These are phyloP conservation scores for Xerocomellus intermedius DNA, from an alignment of 768 basidiomycete species.

Conservation along the genomic window DNA sequence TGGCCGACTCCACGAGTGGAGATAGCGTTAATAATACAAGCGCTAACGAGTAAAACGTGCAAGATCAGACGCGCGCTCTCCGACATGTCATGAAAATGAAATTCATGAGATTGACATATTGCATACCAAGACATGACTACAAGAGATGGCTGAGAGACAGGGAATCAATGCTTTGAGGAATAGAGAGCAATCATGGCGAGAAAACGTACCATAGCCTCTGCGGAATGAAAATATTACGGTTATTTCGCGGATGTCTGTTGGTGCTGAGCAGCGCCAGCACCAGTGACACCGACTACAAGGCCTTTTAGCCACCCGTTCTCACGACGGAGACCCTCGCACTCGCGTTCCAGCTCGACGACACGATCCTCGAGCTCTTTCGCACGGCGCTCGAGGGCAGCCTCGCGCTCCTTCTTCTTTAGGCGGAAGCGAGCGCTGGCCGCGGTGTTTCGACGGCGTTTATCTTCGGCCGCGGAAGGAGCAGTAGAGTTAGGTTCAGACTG, in stretches of 20 bases:
- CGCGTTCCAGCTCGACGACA: slow-evolving; percentile 81
- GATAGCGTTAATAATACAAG: slow-evolving; percentile 23
- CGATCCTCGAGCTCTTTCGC: slow-evolving; percentile 81
- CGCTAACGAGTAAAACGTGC: neutral
- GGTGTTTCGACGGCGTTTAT: slow-evolving; percentile 92
- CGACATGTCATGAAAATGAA: neutral
- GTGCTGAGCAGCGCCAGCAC: slow-evolving; percentile 48
- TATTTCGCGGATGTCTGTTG: slow-evolving; percentile 24
- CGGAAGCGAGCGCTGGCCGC: slow-evolving; percentile 92
- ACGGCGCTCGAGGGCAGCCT: slow-evolving; percentile 81
- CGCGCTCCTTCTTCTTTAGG: slow-evolving; percentile 94
- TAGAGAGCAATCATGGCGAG: neutral
- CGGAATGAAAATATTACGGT: neutral
- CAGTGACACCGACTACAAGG: slow-evolving; percentile 83
- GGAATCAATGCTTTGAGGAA: neutral
- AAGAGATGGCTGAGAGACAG: neutral
- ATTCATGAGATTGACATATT: neutral
- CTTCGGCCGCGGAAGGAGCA: slow-evolving; percentile 61
- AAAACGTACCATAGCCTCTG: neutral
- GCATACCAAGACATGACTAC: neutral
- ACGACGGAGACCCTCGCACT: slow-evolving; percentile 82
- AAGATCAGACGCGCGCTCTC: neutral
- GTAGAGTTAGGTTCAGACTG: slow-evolving; percentile 14
- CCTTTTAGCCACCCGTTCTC: slow-evolving; percentile 95
- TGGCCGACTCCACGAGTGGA: neutral